A percentile compares a stretch with the other conserved stretches of the same genome.
Conservation (phyloP, 257 asterid genomes). For the Solanum bukasovii region DNA sequence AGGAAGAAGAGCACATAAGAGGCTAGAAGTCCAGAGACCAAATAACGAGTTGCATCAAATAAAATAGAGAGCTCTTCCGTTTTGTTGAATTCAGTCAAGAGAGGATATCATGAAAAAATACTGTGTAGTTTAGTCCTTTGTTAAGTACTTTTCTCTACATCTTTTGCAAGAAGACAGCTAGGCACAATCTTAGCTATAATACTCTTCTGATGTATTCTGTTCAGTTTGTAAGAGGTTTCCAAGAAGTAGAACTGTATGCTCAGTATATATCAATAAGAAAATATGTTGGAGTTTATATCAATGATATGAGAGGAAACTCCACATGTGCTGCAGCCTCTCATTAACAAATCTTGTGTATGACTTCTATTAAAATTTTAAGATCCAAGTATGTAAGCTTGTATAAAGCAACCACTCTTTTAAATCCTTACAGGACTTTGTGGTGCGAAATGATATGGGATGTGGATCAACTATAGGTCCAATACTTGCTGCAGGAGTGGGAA, state of each 20-base stretch:
- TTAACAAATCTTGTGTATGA: not conserved
- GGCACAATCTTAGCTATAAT: not conserved
- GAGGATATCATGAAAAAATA: not conserved
- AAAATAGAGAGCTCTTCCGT: not conserved
- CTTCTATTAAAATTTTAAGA: not conserved
- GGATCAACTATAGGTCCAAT: slow-evolving; percentile 98
- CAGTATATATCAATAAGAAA: not conserved
- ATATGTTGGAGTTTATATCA: not conserved
- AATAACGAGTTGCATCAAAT: not conserved
- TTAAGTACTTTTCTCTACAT: not conserved
- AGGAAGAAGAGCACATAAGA: not conserved
- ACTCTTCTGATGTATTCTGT: not conserved
- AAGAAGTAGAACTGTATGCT: not conserved
- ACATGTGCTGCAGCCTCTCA: not conserved
- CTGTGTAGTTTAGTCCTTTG: not conserved
- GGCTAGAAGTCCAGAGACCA: not conserved
- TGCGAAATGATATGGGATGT: slow-evolving; percentile 96
- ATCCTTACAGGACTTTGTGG: slow-evolving; percentile 68
- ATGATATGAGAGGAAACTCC: not conserved
- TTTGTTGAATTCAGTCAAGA: not conserved
- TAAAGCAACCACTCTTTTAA: not conserved
- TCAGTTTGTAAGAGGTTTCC: not conserved
- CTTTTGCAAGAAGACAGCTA: not conserved
- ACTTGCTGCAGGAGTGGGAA: slow-evolving; percentile 95
- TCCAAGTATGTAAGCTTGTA: not conserved